Evolutionary conservation across 352 stramenopile species (phyloP), one percentile per base, ranked within the genome.

Genomic region (Elongisporangium undulatum): DNA sequence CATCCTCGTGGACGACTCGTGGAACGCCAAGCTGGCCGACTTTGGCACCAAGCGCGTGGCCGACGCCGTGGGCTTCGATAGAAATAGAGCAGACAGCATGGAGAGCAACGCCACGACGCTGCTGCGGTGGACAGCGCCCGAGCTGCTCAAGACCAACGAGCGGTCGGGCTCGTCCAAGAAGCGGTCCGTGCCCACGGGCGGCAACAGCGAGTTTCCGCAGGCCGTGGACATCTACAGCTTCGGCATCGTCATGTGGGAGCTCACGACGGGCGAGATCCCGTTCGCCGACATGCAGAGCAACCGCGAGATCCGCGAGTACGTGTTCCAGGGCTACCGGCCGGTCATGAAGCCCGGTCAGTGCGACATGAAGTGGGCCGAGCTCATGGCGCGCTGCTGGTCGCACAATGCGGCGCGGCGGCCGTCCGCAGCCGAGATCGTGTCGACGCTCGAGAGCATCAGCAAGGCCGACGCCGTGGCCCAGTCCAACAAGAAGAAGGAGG

Each of bases 221-320:
- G 85, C 82, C n/a, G 79, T 91, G 20, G 86, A 95, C 67, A 78
- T 95, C 23, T 95, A 92, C 67, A 91, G 79, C 65, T 94, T 95
- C 56, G 86, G 86, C 50, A 87, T 95, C 23, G 79, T 95, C 59
- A 85, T 95, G 75, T 95, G 83, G 83, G 86, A 95, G 68, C 79
- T 95, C 57, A 89, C 81, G 57, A 90, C 84, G 45, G 77, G 82
- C n/a, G 82, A 95, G 58, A 50, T 93, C 50, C 86, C 86, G 45
- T 95, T 88, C 58, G 67, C 68, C 19, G 72, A 87, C 54, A 79
- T 90, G 67, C 59, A 69, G 49, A 82, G 63, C 29, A 94, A 93
- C 60, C 69, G 68, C 58, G 84, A 95, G 59, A 88, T 95, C 56
- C 75, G 74, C 53, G 75, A 83, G 53, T 86, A 89, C 58, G 82